Percentiles rank a stretch among this genome's conserved stretches.
Evolutionary conservation across 352 stramenopile species (phyloP).

Genomic region (Phytophthora uliginosa): DNA sequence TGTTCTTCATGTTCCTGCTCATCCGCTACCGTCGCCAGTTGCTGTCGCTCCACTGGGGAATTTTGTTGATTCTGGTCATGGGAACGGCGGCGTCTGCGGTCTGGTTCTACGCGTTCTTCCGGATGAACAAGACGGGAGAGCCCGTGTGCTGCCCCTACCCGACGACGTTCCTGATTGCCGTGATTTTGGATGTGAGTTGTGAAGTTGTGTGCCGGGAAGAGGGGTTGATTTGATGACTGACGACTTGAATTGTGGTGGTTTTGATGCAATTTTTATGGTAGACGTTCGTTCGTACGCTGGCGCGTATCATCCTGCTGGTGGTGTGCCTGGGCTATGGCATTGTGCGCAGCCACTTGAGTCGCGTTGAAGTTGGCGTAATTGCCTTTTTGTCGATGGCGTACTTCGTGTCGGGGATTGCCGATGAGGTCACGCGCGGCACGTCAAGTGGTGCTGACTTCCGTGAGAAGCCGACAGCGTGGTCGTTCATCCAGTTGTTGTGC

Average conservation of each 20-base stretch:
- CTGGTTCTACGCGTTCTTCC: slow-evolving; percentile 90
- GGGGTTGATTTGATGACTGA: slow-evolving; percentile 5
- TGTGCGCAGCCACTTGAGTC: slow-evolving; percentile 68
- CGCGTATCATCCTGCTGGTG: slow-evolving; percentile 85
- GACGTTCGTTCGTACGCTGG: slow-evolving; percentile 86
- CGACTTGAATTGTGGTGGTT: not conserved
- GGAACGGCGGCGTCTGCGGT: slow-evolving; percentile 64
- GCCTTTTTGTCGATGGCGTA: slow-evolving; percentile 78
- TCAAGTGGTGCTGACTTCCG: slow-evolving; percentile 85
- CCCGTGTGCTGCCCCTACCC: slow-evolving; percentile 93
- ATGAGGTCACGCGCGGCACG: slow-evolving; percentile 83
- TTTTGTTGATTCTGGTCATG: slow-evolving; percentile 84
- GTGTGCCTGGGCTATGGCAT: slow-evolving; percentile 94
- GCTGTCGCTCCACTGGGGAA: slow-evolving; percentile 87
- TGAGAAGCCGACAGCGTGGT: slow-evolving; percentile 84
- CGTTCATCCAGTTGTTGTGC: slow-evolving; percentile 87
- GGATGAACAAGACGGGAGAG: slow-evolving; percentile 91
- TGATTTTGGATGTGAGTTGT: slow-evolving; percentile 82
- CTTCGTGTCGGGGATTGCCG: slow-evolving; percentile 78
- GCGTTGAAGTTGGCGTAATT: slow-evolving; percentile 63
- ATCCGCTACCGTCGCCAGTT: slow-evolving; percentile 74
- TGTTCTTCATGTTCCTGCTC: slow-evolving; percentile 84
- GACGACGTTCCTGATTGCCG: slow-evolving; percentile 83
- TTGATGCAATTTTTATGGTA: slow-evolving; percentile 24
- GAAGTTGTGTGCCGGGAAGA: not conserved